Conservation (phyloP, 2,329 filamentous ascomycete genomes). For the Penicillium sp. region DNA sequence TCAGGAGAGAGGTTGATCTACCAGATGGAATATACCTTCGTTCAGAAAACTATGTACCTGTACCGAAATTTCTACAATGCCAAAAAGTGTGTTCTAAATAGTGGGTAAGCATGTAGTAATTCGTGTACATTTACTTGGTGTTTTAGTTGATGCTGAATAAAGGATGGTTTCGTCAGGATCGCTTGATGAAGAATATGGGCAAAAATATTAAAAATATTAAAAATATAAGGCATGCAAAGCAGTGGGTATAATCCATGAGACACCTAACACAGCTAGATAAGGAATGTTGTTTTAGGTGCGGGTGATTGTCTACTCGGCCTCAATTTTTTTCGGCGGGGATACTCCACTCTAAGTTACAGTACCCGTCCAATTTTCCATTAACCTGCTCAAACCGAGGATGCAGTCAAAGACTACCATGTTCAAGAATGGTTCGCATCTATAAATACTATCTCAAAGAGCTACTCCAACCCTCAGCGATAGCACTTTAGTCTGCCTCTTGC, state of each 20-base stretch:
- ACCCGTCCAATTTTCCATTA: slow-evolving; percentile 4
- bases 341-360: slow-evolving; percentile 2
- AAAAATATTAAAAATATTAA: not conserved
- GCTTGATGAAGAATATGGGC: not conserved
- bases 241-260: not conserved
- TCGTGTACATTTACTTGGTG: no score
- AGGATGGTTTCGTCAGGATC: not conserved
- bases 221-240: slow-evolving; percentile 1
- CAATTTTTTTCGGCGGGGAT: slow-evolving; percentile 6
- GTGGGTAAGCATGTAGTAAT: no score
- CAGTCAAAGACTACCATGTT: not conserved
- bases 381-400: slow-evolving; percentile 3
- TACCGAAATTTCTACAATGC: not conserved
- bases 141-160: no score
- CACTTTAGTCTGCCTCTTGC: slow-evolving; percentile 3
- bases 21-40: slow-evolving; percentile 1
- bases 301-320: slow-evolving; percentile 2
- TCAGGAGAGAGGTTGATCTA: slow-evolving; percentile 3
- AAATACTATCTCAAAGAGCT: not conserved
- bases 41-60: not conserved
- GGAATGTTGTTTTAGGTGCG: not conserved
- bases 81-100: not conserved
- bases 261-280: not conserved
- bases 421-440: not conserved
- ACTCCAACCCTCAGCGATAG: not conserved